These are phyloP conservation scores for Lodderomyces orthopsilosis DNA, from an alignment of 1,139 yeast species.

Conservation along the genomic window DNA sequence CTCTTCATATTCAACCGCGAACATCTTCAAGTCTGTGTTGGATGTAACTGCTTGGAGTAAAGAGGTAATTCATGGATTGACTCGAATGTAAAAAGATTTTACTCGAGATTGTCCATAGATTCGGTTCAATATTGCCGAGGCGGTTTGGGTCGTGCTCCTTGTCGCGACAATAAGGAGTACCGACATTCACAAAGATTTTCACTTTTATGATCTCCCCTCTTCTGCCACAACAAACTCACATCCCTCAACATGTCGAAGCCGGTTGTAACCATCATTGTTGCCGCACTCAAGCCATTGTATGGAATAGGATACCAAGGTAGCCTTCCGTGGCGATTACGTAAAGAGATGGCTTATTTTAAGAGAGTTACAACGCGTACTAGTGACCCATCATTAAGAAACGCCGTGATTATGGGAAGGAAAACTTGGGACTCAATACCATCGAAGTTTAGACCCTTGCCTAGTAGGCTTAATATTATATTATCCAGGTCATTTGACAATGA, in stretches of 20 bases:
- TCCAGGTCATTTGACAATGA: slow-evolving; percentile 43
- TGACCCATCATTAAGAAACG: slow-evolving; percentile 46
- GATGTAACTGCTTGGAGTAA: no score
- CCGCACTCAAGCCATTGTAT: slow-evolving; percentile 73
- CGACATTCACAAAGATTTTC: not conserved
- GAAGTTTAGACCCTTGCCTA: slow-evolving; percentile 78
- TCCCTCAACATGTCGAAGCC: slow-evolving; percentile 7
- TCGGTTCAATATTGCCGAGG: no score
- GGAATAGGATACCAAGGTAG: slow-evolving; percentile 85
- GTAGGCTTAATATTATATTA: slow-evolving; percentile 71
- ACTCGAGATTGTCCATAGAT: no score
- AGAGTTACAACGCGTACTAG: slow-evolving; percentile 57
- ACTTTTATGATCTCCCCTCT: not conserved
- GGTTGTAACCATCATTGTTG: slow-evolving; percentile 66
- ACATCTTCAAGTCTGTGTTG: no score
- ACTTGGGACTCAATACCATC: slow-evolving; percentile 95
- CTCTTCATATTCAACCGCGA: no score
- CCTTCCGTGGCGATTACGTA: slow-evolving; percentile 83
- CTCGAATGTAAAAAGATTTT: no score
- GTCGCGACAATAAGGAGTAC: no score
- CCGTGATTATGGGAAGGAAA: slow-evolving; percentile 93
- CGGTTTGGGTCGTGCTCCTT: no score
- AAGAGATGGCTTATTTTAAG: slow-evolving; percentile 84
- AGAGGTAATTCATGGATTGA: no score
- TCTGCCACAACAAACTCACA: not conserved